phyloP scores from a whole-genome alignment of 148 eudicot genomes.

The Cornus florida region DNA sequence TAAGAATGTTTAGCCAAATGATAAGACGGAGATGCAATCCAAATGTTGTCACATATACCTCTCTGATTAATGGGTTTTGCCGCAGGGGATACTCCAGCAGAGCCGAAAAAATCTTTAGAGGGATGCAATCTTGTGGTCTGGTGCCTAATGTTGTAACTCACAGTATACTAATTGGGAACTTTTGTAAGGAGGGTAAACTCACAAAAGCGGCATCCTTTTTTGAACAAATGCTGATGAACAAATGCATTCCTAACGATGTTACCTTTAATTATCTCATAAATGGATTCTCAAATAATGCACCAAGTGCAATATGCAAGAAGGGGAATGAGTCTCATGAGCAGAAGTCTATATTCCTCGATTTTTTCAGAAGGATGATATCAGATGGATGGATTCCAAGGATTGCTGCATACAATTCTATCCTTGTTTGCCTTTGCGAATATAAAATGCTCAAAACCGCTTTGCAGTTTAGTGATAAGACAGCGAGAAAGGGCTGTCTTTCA shows the following conservation, averaged over 20 bases:
- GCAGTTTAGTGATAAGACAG: conserved; percentile 52
- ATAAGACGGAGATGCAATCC: conserved; percentile 55
- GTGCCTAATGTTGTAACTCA: conserved; percentile 79
- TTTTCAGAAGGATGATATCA: conserved; percentile 48
- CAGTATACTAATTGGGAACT: conserved; percentile 65
- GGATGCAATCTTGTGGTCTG: conserved; percentile 58
- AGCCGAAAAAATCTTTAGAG: conserved; percentile 56
- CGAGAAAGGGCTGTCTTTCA: conserved; percentile 40
- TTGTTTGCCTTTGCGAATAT: conserved; percentile 72
- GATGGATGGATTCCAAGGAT: conserved; percentile 52
- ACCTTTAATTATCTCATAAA: conserved; percentile 71
- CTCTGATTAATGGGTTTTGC: conserved; percentile 75
- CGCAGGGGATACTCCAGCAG: conserved; percentile 40
- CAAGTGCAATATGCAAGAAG: conserved; percentile 11
- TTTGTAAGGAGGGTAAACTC: conserved; percentile 67
- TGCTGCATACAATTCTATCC: conserved; percentile 68
- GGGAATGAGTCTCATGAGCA: conserved; percentile 27
- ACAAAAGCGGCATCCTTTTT: conserved; percentile 60
- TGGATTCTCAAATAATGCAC: conserved; percentile 54
- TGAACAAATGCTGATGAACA: conserved; percentile 63
- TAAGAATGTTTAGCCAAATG: conserved; percentile 52
- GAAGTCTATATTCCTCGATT: conserved; percentile 36
- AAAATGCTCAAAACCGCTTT: conserved; percentile 62
- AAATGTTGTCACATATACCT: conserved; percentile 88
- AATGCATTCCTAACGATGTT: conserved; percentile 71